Percentiles rank a stretch among this genome's conserved stretches.
These are phyloP conservation scores for Diospyros kaki DNA, from an alignment of 148 eudicot genomes.

Conservation along the genomic window DNA sequence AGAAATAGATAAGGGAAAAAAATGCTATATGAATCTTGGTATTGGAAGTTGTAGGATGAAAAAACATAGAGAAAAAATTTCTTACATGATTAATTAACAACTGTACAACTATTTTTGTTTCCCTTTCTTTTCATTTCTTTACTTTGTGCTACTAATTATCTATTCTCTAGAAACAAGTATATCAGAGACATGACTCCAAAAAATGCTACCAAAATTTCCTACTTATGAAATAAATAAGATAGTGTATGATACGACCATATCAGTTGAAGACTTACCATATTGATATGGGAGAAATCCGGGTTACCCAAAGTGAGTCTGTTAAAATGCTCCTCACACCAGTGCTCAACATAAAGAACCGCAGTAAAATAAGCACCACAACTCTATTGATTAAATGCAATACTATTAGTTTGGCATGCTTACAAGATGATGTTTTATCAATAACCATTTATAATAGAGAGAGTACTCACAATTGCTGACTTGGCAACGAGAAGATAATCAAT, in stretches of 20 bases:
- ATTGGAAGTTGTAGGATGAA: neutral
- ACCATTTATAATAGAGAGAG: constrained; percentile 7
- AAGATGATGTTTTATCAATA: neutral
- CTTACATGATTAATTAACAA: constrained; percentile 2
- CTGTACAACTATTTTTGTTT: neutral
- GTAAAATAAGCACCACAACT: constrained; percentile 89
- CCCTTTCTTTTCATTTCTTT: neutral
- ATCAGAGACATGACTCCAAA: neutral
- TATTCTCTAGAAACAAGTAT: neutral
- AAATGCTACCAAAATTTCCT: neutral
- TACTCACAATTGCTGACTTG: constrained; percentile 85
- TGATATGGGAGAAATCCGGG: constrained; percentile 87
- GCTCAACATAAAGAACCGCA: constrained; percentile 91
- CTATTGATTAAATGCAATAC: constrained; percentile 24
- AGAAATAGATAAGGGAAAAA: neutral
- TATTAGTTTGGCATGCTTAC: constrained; percentile 9
- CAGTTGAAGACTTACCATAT: constrained; percentile 47
- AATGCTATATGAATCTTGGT: neutral
- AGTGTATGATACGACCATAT: neutral
- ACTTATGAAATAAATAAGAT: neutral
- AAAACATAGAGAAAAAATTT: neutral
- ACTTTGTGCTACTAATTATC: neutral
- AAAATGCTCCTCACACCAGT: constrained; percentile 96
- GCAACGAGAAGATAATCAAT: constrained; percentile 84
- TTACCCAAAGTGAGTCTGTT: constrained; percentile 67